phyloP scores from a whole-genome alignment of 169 alveolate genomes.

The Neospora caninum region DNA sequence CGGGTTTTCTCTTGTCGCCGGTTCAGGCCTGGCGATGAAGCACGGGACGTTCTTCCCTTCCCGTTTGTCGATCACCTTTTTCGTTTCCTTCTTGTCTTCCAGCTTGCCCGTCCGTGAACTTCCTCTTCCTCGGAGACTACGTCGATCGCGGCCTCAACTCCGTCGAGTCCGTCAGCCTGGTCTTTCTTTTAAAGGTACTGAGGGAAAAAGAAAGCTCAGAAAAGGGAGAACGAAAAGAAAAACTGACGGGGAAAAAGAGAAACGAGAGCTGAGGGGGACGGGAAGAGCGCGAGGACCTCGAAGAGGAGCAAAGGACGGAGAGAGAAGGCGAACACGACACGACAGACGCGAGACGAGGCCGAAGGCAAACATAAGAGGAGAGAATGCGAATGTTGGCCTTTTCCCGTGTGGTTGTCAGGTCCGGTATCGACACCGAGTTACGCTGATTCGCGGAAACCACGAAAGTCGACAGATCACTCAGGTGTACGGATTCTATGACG shows the following conservation, averaged over 20 bases:
- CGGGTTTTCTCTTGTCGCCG: too few species aligned
- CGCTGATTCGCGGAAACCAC: slow-evolving; percentile 98
- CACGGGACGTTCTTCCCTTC: too few species aligned
- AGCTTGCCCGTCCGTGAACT: slow-evolving; percentile 95
- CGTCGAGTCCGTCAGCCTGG: slow-evolving; percentile 97
- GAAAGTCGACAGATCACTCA: slow-evolving; percentile 98
- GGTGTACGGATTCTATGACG: slow-evolving; percentile 99
- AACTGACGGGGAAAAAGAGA: neutral
- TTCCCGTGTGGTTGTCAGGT: neutral
- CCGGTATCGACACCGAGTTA: slow-evolving; percentile 94
- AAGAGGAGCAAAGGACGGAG: neutral
- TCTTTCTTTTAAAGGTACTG: slow-evolving; percentile 95
- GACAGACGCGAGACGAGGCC: neutral
- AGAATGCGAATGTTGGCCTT: neutral
- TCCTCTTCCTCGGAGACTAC: slow-evolving; percentile 98
- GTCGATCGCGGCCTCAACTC: slow-evolving; percentile 99
- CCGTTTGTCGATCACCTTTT: neutral
- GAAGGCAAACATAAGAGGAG: too few species aligned
- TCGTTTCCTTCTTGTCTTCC: neutral
- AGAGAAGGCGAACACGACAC: neutral
- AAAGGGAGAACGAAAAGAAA: neutral
- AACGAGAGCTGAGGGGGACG: neutral
- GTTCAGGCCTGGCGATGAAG: too few species aligned
- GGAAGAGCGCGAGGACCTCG: neutral
- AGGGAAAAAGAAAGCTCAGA: slow-evolving; percentile 71